A percentile compares a stretch with the other conserved stretches of the same genome.
Conservation (phyloP, 805 yeast genomes). For the Kregervanrija fluxuum region DNA sequence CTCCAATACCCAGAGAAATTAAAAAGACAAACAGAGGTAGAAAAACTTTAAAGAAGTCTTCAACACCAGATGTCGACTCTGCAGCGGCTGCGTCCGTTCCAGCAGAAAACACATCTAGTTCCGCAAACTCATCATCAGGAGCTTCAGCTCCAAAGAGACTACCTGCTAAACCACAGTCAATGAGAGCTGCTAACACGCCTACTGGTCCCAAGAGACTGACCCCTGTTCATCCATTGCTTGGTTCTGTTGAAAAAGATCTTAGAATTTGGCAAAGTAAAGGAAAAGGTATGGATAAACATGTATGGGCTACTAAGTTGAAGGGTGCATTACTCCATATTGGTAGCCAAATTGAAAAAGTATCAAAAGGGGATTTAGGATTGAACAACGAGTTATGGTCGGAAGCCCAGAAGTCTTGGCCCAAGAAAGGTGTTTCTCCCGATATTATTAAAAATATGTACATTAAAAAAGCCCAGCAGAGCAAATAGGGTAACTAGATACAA, state of each 20-base stretch:
- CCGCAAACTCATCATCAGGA: background rate
- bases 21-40: constrained; percentile 17
- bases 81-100: background rate
- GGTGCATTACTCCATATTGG: constrained; percentile 25
- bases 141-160: background rate
- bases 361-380: constrained; percentile 13
- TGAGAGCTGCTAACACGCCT: constrained; percentile 5
- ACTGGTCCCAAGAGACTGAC: constrained; percentile 8
- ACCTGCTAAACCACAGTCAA: background rate
- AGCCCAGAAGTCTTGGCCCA: constrained; percentile 29
- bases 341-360: constrained; percentile 22
- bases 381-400: constrained; percentile 25
- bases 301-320: constrained; percentile 26
- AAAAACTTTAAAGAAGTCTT: constrained; percentile 17
- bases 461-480: constrained; percentile 19
- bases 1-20: constrained; percentile 9
- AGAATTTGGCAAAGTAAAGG: constrained; percentile 27
- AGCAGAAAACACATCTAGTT: background rate
- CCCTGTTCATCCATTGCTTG: constrained; percentile 18
- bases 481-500: background rate
- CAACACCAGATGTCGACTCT: constrained; percentile 14
- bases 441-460: constrained; percentile 27
- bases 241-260: constrained; percentile 23
- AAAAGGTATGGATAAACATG: constrained; percentile 25
- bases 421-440: constrained; percentile 24